phyloP scores from a whole-genome alignment of 306 rosid species.

The Ziziphus jujuba region DNA sequence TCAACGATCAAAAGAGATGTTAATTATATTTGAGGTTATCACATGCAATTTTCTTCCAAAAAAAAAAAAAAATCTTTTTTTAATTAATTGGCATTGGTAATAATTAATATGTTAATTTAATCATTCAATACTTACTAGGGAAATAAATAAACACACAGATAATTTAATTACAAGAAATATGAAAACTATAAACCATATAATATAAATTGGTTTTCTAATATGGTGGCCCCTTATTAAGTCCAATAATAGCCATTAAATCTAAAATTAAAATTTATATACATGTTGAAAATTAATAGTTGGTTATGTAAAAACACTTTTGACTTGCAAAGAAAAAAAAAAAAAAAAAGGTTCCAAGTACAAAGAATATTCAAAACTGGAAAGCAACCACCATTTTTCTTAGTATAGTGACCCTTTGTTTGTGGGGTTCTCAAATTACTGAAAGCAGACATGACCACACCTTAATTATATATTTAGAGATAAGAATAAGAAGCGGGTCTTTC shows the following conservation, averaged over 20 bases:
- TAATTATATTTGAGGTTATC: neutral
- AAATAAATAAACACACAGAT: no score
- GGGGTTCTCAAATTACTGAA: conserved; percentile 47
- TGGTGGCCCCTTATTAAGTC: no score
- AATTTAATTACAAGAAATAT: no score
- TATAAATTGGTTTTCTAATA: no score
- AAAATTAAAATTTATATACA: neutral
- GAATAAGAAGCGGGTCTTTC: conserved; percentile 42
- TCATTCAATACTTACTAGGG: no score
- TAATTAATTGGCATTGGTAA: no score
- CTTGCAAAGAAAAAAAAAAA: conserved; percentile 24
- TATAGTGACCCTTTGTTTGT: conserved; percentile 36
- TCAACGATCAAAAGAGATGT: neutral
- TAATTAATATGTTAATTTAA: no score
- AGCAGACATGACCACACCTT: conserved; percentile 47
- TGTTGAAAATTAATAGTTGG: neutral
- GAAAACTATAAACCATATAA: no score
- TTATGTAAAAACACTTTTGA: conserved; percentile 38
- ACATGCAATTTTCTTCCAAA: conserved; percentile 12
- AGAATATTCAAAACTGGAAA: conserved; percentile 66
- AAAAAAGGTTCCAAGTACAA: conserved; percentile 55
- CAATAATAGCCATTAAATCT: neutral
- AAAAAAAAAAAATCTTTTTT: no score
- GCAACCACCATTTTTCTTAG: conserved; percentile 50
- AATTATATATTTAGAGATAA: conserved; percentile 27